These are phyloP conservation scores for Aspergillus biplanus DNA, from an alignment of 495 filamentous ascomycete genomes.

Conservation along the genomic window DNA sequence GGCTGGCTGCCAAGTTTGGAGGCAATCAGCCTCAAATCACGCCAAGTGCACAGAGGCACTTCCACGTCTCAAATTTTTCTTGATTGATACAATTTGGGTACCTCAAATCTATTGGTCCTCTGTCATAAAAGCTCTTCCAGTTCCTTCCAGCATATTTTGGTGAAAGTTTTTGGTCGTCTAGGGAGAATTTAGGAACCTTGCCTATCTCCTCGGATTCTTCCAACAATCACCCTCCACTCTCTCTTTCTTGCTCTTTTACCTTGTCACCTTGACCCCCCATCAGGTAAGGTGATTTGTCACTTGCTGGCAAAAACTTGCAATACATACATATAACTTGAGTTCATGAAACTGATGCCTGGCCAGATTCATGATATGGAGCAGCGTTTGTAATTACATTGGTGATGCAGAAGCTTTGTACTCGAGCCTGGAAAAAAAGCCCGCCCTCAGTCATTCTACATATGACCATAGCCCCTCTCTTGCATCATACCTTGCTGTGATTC, in stretches of 20 bases:
- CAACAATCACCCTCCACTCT: not conserved
- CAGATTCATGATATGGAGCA: slow-evolving; percentile 23
- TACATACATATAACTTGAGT: slow-evolving; percentile 3
- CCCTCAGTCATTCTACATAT: slow-evolving; percentile 7
- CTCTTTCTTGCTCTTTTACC: not conserved
- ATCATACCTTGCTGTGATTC: not conserved
- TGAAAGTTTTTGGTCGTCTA: not conserved
- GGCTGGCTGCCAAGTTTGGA: slow-evolving; percentile 13
- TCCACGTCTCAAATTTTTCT: not conserved
- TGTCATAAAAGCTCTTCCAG: not conserved
- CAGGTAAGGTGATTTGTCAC: slow-evolving; percentile 15
- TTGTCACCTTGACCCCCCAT: not conserved
- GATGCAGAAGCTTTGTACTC: slow-evolving; percentile 21
- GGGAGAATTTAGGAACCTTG: not conserved
- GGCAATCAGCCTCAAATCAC: slow-evolving; percentile 1
- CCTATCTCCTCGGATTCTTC: not conserved
- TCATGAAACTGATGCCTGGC: slow-evolving; percentile 21
- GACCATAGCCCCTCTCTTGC: slow-evolving; percentile 9
- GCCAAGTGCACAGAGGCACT: not conserved
- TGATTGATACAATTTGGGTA: slow-evolving; percentile 2
- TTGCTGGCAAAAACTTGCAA: not conserved
- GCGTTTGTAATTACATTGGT: slow-evolving; percentile 25
- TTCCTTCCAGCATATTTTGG: not conserved
- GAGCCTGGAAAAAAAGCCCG: slow-evolving; percentile 6
- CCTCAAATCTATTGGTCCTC: not conserved